phyloP scores from a whole-genome alignment of 2,329 filamentous ascomycete species.

The Neopestalotiopsis rosae region DNA sequence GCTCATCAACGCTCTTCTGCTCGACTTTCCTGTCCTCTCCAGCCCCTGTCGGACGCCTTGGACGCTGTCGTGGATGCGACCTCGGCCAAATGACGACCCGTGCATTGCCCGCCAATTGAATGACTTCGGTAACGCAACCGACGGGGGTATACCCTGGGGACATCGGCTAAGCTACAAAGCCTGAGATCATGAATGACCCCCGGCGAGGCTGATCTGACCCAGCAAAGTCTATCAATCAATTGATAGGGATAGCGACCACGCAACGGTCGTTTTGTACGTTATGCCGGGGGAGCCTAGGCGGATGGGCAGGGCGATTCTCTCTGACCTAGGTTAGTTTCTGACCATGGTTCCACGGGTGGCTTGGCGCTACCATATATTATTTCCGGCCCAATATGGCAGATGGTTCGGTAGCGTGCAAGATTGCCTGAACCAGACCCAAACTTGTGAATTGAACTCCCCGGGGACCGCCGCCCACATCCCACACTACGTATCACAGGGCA shows the following conservation, averaged over 20 bases:
- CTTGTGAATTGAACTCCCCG: not conserved
- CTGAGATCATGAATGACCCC: not conserved
- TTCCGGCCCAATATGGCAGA: not conserved
- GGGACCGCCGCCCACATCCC: not conserved
- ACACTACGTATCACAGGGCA: not conserved
- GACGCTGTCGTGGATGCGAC: not conserved
- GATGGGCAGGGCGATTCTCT: not conserved
- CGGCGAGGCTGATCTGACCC: not conserved
- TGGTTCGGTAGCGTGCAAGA: not conserved
- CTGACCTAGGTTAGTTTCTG: not conserved
- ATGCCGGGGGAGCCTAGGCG: no score
- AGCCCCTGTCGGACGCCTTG: not conserved
- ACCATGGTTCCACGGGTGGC: not conserved
- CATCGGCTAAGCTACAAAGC: not conserved
- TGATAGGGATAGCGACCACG: not conserved
- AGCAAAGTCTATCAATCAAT: not conserved
- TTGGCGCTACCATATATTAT: not conserved
- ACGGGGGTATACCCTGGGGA: not conserved
- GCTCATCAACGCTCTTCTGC: not conserved
- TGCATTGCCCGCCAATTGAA: not conserved
- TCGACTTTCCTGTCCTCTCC: not conserved
- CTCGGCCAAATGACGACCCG: constrained; percentile 10
- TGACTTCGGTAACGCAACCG: constrained; percentile 2
- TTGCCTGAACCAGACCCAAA: not conserved
- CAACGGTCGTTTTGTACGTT: not conserved